Percentiles rank a stretch among this genome's conserved stretches.
phyloP scores from a whole-genome alignment of 2,329 filamentous ascomycete genomes.

The Paecilomyces sp. region DNA sequence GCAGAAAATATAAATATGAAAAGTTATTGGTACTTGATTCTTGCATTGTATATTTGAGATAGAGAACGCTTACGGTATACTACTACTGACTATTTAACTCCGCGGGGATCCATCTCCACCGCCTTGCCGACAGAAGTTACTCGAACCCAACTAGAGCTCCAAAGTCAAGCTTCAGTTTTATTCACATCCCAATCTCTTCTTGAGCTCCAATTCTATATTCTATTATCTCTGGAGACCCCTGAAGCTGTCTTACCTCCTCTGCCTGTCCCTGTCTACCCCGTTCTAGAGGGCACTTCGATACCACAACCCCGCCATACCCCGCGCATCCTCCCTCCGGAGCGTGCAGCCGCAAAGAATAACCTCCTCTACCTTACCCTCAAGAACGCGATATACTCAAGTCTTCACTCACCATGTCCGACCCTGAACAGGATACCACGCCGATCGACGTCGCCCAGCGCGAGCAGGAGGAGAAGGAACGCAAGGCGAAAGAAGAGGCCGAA shows the following conservation, averaged over 20 bases:
- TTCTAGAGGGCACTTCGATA: background rate
- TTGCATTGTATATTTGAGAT: too few species aligned
- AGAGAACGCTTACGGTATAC: too few species aligned
- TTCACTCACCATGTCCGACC: conserved; percentile 13
- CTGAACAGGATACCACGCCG: conserved; percentile 22
- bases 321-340: background rate
- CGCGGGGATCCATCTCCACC: background rate
- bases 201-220: background rate
- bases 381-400: background rate
- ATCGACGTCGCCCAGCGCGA: conserved; percentile 42
- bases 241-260: background rate
- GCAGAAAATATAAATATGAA: too few species aligned
- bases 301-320: background rate
- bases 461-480: conserved; percentile 50
- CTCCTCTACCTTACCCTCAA: background rate
- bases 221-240: background rate
- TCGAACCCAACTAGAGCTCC: background rate
- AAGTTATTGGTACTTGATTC: too few species aligned
- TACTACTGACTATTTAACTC: too few species aligned
- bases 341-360: background rate
- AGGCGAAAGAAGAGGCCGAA: conserved; percentile 72
- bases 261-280: background rate
- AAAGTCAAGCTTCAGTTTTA: background rate
- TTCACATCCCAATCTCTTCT: background rate
- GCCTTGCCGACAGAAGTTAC: background rate